Percentiles rank a stretch among this genome's conserved stretches.
Conservation (phyloP, 805 yeast genomes). For the Kazachstania psychrophila region DNA sequence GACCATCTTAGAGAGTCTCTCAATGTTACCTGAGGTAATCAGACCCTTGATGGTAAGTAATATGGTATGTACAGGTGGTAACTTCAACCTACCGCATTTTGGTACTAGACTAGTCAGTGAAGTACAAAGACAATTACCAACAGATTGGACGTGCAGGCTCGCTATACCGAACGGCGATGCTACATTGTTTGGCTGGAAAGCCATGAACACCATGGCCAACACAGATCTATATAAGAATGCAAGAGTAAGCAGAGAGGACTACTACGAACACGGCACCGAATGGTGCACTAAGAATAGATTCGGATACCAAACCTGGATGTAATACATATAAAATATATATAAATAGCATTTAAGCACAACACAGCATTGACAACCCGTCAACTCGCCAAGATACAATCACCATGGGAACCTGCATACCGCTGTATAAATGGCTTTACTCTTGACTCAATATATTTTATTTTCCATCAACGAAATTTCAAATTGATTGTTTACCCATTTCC, state of each 20-base stretch:
- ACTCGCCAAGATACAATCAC: no score
- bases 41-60: slow-evolving; percentile 74
- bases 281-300: slow-evolving; percentile 37
- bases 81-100: slow-evolving; percentile 60
- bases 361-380: no score
- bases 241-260: slow-evolving; percentile 67
- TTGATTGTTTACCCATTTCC: no score
- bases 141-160: slow-evolving; percentile 56
- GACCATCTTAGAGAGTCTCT: slow-evolving; percentile 57
- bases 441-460: no score
- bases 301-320: slow-evolving; percentile 34
- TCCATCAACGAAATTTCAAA: no score
- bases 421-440: no score
- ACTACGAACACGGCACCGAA: slow-evolving; percentile 68
- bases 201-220: slow-evolving; percentile 40
- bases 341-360: neutral
- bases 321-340: neutral
- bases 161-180: slow-evolving; percentile 28
- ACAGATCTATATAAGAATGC: slow-evolving; percentile 37
- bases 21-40: slow-evolving; percentile 60
- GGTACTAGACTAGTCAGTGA: slow-evolving; percentile 51
- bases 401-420: no score
- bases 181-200: slow-evolving; percentile 46
- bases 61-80: slow-evolving; percentile 77
- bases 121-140: slow-evolving; percentile 58